These are phyloP conservation scores for Osmanthus fragrans DNA, from an alignment of 257 asterid genomes.

Conservation along the genomic window DNA sequence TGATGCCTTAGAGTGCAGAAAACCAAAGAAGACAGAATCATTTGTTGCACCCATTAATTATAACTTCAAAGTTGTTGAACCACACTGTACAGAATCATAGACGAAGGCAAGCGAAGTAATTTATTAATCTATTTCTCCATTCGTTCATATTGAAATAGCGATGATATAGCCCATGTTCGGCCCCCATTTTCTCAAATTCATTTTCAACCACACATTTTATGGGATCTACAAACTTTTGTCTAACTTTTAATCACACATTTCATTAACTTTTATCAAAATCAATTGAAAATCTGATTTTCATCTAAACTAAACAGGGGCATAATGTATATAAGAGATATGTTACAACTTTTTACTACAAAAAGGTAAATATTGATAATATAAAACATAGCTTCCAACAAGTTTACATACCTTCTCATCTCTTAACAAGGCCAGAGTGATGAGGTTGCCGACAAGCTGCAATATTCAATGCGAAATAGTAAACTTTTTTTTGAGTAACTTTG, in stretches of 20 bases:
- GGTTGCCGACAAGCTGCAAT: constrained; percentile 90
- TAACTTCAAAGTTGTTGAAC: neutral
- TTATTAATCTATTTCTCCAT: neutral
- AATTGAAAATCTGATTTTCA: no score
- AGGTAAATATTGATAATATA: neutral
- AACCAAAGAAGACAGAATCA: neutral
- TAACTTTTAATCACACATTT: no score
- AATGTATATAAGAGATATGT: neutral
- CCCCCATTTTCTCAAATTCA: no score
- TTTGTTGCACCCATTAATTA: neutral
- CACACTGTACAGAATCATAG: neutral
- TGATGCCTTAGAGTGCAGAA: neutral
- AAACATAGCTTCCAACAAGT: constrained; percentile 10
- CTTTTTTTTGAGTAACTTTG: neutral
- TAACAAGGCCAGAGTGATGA: constrained; percentile 70
- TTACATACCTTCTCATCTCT: constrained; percentile 69
- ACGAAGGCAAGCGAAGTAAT: neutral
- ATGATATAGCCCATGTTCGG: neutral
- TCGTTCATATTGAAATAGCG: neutral
- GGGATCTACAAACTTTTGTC: no score
- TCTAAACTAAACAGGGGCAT: no score
- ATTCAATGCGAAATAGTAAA: constrained; percentile 14
- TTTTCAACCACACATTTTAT: no score
- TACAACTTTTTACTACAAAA: neutral
- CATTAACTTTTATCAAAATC: no score